Evolutionary conservation across 2,329 filamentous ascomycete species (phyloP), one percentile per base, ranked within the genome.

Genomic region (Podosphaera fusca): DNA sequence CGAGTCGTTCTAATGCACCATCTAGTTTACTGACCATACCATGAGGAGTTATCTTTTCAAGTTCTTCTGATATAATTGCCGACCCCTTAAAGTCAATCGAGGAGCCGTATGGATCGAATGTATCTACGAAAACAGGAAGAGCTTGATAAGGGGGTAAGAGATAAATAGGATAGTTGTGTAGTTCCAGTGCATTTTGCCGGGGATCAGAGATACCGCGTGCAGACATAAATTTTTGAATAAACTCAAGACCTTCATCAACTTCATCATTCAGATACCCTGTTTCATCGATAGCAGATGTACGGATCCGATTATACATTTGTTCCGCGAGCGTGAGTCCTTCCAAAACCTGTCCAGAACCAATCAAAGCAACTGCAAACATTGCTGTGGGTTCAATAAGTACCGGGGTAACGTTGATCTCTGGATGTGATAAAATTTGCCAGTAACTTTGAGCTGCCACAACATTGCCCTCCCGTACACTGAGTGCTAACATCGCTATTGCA

Each of bases 41-140:
- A 49, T 65, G 66, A 47, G 84, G 81, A 64, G 82, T 81, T 45
- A 79, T 77, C 64, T 84, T 86, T 72, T 96, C 90, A 30, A 96
- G 78, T 62, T 92, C 79, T 61, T 95, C 89, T 0, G 87, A 86
- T 65, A 96, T 95, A 58, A 87, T 75, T 14, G 88, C 84, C 10
- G 92, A 96, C 46, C 87, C 89, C 70, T 90, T 90, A 74, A 92
- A 90, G 69, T 98, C 92, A 38, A 87, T 95, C 62, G 79, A 88
- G 65, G 85, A 81, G 12, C 85, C 86, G 67, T 96, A 94, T 1
- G 92, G 92, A 66, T 98, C 92, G 65, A 84, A 94, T 6, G 81
- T 82, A 62, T 95, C 90, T 21, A 21, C 21, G 21, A 21, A 21
- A 21, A 21, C 21, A 21, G 21, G 21, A 21, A 1, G 21, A 21